Percentiles rank a stretch among this genome's conserved stretches.
Conservation (phyloP, 2,329 filamentous ascomycete genomes). For the Aurifilum marmelostoma region DNA sequence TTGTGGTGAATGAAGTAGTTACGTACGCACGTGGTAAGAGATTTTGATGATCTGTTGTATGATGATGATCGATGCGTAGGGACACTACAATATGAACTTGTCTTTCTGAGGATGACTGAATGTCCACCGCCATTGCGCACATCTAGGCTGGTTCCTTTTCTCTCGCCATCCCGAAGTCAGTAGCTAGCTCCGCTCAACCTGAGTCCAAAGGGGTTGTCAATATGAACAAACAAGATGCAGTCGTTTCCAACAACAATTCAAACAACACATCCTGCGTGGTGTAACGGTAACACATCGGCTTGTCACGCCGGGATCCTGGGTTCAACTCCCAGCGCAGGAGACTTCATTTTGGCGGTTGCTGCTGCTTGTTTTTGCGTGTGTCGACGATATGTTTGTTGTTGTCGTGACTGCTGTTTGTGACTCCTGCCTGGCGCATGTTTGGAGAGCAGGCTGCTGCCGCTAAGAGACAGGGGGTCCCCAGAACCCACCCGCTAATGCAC, state of each 20-base stretch:
- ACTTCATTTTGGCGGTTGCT: background rate
- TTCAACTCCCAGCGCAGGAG: slow-evolving; percentile 10
- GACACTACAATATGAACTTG: background rate
- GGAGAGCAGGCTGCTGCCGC: background rate
- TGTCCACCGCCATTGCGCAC: no score
- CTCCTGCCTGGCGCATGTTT: background rate
- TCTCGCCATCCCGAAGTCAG: no score
- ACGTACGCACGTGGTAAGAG: background rate
- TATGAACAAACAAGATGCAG: background rate
- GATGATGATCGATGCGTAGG: background rate
- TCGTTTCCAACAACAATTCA: background rate
- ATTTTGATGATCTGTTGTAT: background rate
- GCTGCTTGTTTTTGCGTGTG: background rate
- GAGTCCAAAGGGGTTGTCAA: background rate
- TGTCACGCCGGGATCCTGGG: slow-evolving; percentile 10
- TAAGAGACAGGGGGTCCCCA: slow-evolving; percentile 6
- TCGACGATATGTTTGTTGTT: background rate
- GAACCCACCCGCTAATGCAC: background rate
- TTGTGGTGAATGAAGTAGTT: background rate
- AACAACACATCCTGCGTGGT: slow-evolving; percentile 2
- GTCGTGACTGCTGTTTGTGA: background rate
- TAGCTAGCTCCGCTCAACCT: background rate
- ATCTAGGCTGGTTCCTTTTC: no score
- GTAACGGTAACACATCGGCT: slow-evolving; percentile 10
- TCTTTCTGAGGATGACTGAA: background rate